phyloP scores from a whole-genome alignment of 176 grass and related monocot genomes.

The Aegilops tauschii region DNA sequence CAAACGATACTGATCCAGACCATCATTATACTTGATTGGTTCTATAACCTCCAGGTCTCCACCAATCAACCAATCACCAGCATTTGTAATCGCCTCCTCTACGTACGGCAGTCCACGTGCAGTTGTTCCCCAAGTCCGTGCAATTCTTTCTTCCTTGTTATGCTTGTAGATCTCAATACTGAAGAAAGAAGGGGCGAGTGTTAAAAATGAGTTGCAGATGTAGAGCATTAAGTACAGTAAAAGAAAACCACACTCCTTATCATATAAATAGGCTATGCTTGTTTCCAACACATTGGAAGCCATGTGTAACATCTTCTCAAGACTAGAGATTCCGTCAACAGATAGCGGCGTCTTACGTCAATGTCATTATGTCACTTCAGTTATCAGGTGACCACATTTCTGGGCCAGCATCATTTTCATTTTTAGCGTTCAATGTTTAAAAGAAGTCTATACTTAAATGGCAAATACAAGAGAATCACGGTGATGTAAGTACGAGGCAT shows the following conservation, averaged over 20 bases:
- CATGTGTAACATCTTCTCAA: neutral
- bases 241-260: neutral
- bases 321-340: neutral
- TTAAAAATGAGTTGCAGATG: neutral
- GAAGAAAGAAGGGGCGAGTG: slow-evolving; percentile 16
- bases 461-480: neutral
- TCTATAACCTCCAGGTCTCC: slow-evolving; percentile 96
- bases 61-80: slow-evolving; percentile 97
- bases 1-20: slow-evolving; percentile 86
- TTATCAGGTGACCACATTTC: neutral
- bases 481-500: neutral
- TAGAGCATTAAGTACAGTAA: neutral
- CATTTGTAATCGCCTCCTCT: slow-evolving; percentile 76
- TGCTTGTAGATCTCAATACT: slow-evolving; percentile 99
- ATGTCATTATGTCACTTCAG: slow-evolving; percentile 6
- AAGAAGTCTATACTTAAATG: neutral
- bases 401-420: neutral
- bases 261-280: neutral
- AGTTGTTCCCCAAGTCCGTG: slow-evolving; percentile 94
- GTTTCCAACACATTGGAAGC: neutral
- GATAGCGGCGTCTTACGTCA: neutral
- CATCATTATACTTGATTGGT: slow-evolving; percentile 96
- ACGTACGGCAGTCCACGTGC: slow-evolving; percentile 79
- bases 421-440: neutral
- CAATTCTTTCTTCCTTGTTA: slow-evolving; percentile 99